Percentiles rank a stretch among this genome's conserved stretches.
Evolutionary conservation across 345 rosid genomes (phyloP).

Genomic region (Salix koriyanagi): DNA sequence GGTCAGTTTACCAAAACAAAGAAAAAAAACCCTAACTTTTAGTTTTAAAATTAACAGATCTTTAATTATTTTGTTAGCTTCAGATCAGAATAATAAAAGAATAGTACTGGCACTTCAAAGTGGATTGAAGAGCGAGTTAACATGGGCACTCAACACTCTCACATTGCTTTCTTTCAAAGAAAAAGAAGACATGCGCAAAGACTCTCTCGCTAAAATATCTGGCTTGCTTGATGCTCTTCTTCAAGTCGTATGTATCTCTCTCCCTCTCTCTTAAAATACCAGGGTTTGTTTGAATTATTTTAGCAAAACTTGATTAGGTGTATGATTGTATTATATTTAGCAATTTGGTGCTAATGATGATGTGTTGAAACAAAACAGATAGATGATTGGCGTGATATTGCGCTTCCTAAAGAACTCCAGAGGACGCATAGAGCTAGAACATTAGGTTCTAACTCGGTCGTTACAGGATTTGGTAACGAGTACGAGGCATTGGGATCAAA

Average conservation of each 20-base stretch:
- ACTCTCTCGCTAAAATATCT: constrained; percentile 84
- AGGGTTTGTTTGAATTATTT: background rate
- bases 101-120: constrained; percentile 95
- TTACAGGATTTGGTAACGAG: constrained; percentile 78
- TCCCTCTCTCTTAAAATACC: background rate
- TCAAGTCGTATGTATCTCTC: constrained; percentile 57
- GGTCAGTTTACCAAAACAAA: constrained; percentile 41
- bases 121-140: constrained; percentile 91
- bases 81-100: constrained; percentile 85
- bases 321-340: background rate
- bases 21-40: background rate
- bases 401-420: constrained; percentile 58
- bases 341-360: background rate
- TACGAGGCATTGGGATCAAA: constrained; percentile 53
- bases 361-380: constrained; percentile 44
- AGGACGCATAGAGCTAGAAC: constrained; percentile 59
- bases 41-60: background rate
- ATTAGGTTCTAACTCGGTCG: constrained; percentile 58
- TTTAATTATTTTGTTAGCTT: background rate
- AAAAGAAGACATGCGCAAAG: constrained; percentile 82
- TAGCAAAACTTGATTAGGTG: background rate
- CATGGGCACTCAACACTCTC: constrained; percentile 90
- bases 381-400: constrained; percentile 93
- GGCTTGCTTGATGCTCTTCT: constrained; percentile 96
- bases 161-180: constrained; percentile 93